Percentiles rank a stretch among this genome's conserved stretches.
These are phyloP conservation scores for Ganoderma sinense DNA, from an alignment of 1,284 basidiomycete species.

Conservation along the genomic window DNA sequence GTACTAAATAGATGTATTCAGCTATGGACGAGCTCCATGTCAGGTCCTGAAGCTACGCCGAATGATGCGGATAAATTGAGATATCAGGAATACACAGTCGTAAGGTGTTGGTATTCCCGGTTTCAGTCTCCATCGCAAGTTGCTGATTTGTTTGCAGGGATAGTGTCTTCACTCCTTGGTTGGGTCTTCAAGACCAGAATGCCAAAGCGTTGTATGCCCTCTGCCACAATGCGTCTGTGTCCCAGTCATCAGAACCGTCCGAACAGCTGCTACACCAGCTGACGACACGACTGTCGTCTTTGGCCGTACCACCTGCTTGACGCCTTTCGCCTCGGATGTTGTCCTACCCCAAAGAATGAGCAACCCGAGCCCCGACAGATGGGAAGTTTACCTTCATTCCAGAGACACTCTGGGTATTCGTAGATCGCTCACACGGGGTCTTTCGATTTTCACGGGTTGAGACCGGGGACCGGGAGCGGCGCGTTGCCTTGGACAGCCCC, in stretches of 20 bases:
- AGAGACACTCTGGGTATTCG: background rate
- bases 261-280: constrained; percentile 7
- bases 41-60: background rate
- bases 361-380: background rate
- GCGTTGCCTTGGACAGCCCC: background rate
- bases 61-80: background rate
- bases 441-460: background rate
- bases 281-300: background rate
- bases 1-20: no score
- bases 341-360: background rate
- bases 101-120: background rate
- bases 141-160: background rate
- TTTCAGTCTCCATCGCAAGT: background rate
- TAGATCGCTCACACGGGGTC: background rate
- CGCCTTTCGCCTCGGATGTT: background rate
- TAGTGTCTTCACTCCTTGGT: background rate
- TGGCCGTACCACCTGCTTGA: background rate
- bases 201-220: background rate
- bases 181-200: background rate
- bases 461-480: constrained; percentile 1
- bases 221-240: constrained; percentile 1
- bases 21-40: background rate
- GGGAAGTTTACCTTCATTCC: background rate
- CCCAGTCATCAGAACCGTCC: background rate
- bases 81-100: background rate